Evolutionary conservation across 768 basidiomycete genomes (phyloP).

Genomic region (Amanita thiersii): DNA sequence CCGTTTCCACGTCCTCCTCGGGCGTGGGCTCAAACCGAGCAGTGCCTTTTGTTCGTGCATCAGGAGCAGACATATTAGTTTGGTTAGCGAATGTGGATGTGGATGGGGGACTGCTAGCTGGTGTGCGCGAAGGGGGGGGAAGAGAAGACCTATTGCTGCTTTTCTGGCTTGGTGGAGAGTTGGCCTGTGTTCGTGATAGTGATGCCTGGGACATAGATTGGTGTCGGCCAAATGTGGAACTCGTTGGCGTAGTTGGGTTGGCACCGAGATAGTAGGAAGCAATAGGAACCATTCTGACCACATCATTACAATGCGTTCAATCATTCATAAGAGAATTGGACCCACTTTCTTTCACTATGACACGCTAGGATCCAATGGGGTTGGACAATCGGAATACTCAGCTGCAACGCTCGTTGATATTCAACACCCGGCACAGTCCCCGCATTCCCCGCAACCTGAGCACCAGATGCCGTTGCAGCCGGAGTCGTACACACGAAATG

Average conservation of each 20-base stretch:
- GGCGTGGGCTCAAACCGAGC: conserved; percentile 41
- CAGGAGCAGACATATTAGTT: conserved; percentile 19
- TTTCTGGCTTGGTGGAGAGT: conserved; percentile 22
- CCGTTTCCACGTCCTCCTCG: conserved; percentile 33
- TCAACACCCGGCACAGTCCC: conserved; percentile 68
- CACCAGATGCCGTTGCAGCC: conserved; percentile 53
- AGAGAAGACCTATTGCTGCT: conserved; percentile 56
- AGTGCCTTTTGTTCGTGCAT: conserved; percentile 12
- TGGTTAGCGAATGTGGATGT: conserved; percentile 35
- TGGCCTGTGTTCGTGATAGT: conserved; percentile 35
- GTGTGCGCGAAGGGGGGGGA: conserved; percentile 48
- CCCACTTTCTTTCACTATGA: conserved; percentile 74
- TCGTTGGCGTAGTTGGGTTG: conserved; percentile 36
- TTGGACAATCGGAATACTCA: conserved; percentile 91
- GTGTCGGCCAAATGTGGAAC: conserved; percentile 41
- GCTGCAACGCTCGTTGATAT: conserved; percentile 90
- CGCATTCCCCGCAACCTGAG: conserved; percentile 43
- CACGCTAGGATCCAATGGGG: conserved; percentile 95
- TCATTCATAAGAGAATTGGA: conserved; percentile 1
- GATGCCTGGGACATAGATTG: conserved; percentile 74
- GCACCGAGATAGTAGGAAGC: conserved; percentile 75
- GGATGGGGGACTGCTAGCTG: conserved; percentile 34
- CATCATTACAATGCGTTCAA: conserved; percentile 2
- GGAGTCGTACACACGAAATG: conserved; percentile 97
- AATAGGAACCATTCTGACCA: conserved; percentile 76